phyloP scores from a whole-genome alignment of 331 rosid species.

The Stylosanthes scabra region DNA sequence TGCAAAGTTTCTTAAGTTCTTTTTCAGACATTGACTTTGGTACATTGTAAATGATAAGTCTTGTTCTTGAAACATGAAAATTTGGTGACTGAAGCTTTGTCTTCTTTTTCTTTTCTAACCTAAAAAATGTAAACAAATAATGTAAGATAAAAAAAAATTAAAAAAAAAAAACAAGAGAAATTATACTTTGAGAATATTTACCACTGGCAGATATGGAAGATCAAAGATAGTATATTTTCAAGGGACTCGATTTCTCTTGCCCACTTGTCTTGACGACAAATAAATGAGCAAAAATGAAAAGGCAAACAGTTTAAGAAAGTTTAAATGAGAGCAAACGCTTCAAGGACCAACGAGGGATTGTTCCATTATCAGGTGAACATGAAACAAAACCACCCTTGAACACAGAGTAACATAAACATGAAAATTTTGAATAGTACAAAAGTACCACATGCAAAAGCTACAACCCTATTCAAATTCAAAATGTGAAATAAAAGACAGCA shows the following conservation, averaged over 20 bases:
- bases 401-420: not conserved
- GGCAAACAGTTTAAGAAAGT: not conserved
- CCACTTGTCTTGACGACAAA: not conserved
- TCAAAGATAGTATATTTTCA: conserved; percentile 25
- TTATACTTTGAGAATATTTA: conserved; percentile 11
- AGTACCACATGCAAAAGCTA: conserved; percentile 8
- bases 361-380: conserved; percentile 10
- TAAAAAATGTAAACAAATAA: conserved; percentile 38
- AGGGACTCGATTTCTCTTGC: not conserved
- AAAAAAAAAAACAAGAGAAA: conserved; percentile 34
- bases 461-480: not conserved
- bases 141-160: conserved; percentile 31
- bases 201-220: conserved; percentile 24
- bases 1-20: conserved; percentile 80
- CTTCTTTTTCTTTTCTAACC: conserved; percentile 75
- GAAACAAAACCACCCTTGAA: conserved; percentile 8
- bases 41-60: conserved; percentile 84
- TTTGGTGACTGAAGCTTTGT: conserved; percentile 96
- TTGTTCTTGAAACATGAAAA: conserved; percentile 88
- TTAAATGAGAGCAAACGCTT: conserved; percentile 1
- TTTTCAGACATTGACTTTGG: conserved; percentile 88
- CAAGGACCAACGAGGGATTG: conserved; percentile 2
- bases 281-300: not conserved
- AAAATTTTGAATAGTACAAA: not conserved
- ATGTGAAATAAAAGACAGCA: conserved; percentile 2